Percentiles rank a stretch among this genome's conserved stretches.
These are phyloP conservation scores for Tephrocybe sp. DNA, from an alignment of 768 basidiomycete species.

Conservation along the genomic window DNA sequence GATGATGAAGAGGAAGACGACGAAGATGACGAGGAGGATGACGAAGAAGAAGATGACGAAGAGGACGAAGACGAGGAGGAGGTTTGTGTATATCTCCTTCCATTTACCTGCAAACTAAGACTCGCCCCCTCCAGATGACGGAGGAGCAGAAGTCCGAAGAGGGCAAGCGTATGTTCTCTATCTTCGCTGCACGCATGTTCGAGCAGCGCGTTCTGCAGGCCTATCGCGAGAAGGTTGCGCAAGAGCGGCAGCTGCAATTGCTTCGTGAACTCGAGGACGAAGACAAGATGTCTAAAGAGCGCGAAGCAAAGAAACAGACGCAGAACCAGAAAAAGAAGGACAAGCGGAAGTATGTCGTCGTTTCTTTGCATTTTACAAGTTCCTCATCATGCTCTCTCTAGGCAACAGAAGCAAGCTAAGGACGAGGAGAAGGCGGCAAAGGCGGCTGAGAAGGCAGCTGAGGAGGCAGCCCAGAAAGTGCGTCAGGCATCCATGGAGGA, in stretches of 20 bases:
- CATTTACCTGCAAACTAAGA: conserved; percentile 11
- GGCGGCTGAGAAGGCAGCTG: conserved; percentile 85
- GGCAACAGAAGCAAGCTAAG: conserved; percentile 89
- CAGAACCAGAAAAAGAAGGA: conserved; percentile 99
- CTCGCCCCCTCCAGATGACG: conserved; percentile 63
- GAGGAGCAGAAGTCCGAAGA: conserved; percentile 99
- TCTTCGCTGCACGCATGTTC: conserved; percentile 99
- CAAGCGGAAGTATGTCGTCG: conserved; percentile 68
- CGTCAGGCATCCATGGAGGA: conserved; percentile 79
- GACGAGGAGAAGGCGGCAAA: conserved; percentile 86
- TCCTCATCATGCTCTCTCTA: conserved; percentile 29
- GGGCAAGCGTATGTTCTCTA: conserved; percentile 99
- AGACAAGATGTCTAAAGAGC: conserved; percentile 81
- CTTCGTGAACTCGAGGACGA: conserved; percentile 96
- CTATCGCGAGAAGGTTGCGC: conserved; percentile 95
- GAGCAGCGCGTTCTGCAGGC: conserved; percentile 97
- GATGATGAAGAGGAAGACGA: conserved; percentile 64
- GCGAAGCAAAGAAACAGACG: conserved; percentile 90
- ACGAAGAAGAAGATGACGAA: conserved; percentile 64
- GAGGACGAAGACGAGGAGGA: conserved; percentile 61
- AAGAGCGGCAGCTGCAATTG: conserved; percentile 91
- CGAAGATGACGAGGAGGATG: conserved; percentile 58
- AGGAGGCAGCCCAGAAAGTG: conserved; percentile 76
- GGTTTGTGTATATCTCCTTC: conserved; percentile 28
- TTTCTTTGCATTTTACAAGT: conserved; percentile 13